Conservation (phyloP, 352 stramenopile genomes). For the Phytophthora crassamura region DNA sequence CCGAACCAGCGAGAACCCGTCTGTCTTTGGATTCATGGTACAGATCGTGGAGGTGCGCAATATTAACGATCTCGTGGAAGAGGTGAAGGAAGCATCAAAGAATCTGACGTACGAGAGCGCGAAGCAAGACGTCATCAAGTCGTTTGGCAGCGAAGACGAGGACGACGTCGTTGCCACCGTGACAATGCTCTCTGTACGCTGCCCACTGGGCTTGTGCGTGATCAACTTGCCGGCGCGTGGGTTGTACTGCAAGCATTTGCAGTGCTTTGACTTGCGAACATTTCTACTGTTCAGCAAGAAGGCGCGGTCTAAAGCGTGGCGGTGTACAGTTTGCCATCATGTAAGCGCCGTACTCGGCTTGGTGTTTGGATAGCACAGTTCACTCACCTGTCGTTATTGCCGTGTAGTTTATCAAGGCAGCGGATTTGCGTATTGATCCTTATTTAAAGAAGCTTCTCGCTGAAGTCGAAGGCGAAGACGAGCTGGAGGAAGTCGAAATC, state of each 20-base stretch:
- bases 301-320: conserved; percentile 87
- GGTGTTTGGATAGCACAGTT: not conserved
- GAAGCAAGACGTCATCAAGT: conserved; percentile 80
- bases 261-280: conserved; percentile 96
- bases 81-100: conserved; percentile 66
- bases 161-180: conserved; percentile 87
- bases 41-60: conserved; percentile 78
- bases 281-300: conserved; percentile 93
- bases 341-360: conserved; percentile 51
- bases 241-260: conserved; percentile 92
- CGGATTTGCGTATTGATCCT: conserved; percentile 90
- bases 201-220: conserved; percentile 83
- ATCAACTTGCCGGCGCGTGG: conserved; percentile 92
- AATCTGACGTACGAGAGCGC: conserved; percentile 76
- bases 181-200: conserved; percentile 91
- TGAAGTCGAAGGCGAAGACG: conserved; percentile 81
- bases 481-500: conserved; percentile 93
- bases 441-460: conserved; percentile 91
- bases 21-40: conserved; percentile 73
- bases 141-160: conserved; percentile 80
- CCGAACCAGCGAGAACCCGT: conserved; percentile 66
- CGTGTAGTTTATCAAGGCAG: conserved; percentile 85
- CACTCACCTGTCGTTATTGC: not conserved
- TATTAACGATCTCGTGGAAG: conserved; percentile 64
- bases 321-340: conserved; percentile 92